A percentile compares a stretch with the other conserved stretches of the same genome.
phyloP scores from a whole-genome alignment of 306 rosid species.

The Glycyrrhiza uralensis region DNA sequence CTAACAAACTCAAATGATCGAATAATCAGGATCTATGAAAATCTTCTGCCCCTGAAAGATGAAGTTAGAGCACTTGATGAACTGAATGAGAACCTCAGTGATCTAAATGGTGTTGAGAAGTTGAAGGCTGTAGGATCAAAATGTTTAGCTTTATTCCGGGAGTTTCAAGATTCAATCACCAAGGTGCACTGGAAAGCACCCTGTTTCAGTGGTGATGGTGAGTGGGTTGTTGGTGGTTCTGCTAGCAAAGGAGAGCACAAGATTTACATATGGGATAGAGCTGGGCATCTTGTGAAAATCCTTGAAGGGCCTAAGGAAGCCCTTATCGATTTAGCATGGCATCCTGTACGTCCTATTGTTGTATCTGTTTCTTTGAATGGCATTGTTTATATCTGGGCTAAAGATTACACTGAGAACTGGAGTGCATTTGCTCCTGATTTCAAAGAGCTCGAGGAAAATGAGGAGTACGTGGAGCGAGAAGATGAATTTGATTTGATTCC shows the following conservation, averaged over 20 bases:
- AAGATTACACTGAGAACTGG: constrained; percentile 98
- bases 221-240: constrained; percentile 97
- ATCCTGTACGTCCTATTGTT: constrained; percentile 89
- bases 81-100: constrained; percentile 37
- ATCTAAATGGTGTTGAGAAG: constrained; percentile 59
- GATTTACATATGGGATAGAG: constrained; percentile 96
- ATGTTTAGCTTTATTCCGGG: constrained; percentile 76
- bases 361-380: constrained; percentile 93
- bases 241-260: constrained; percentile 99
- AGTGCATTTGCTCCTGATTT: constrained; percentile 99
- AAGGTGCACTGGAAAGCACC: constrained; percentile 99
- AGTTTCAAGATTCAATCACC: constrained; percentile 93
- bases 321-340: constrained; percentile 94
- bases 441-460: constrained; percentile 98
- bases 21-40: constrained; percentile 82
- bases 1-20: constrained; percentile 95
- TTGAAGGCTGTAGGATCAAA: constrained; percentile 77
- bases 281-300: constrained; percentile 93
- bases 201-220: constrained; percentile 98
- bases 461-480: constrained; percentile 88
- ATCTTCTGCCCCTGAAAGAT: constrained; percentile 72
- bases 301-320: constrained; percentile 99
- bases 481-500: constrained; percentile 97
- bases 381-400: constrained; percentile 89
- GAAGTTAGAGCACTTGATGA: constrained; percentile 58